phyloP scores from a whole-genome alignment of 2,329 filamentous ascomycete species.

The Lithohypha guttulata region DNA sequence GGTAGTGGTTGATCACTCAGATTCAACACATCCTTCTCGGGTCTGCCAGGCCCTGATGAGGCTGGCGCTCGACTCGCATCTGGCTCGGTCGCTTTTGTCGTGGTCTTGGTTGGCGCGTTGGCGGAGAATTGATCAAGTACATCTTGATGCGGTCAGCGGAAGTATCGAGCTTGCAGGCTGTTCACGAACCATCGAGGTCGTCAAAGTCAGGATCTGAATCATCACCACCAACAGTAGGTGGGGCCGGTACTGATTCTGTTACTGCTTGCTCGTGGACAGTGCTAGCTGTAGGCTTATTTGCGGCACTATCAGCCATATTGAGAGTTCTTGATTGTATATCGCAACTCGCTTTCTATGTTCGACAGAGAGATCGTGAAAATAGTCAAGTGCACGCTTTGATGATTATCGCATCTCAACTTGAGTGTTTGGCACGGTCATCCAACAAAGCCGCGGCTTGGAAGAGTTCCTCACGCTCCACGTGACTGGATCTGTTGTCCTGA shows the following conservation, averaged over 20 bases:
- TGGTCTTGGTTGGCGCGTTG: conserved; percentile 14
- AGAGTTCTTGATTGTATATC: neutral
- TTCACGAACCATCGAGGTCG: conserved; percentile 67
- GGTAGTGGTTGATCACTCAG: conserved; percentile 20
- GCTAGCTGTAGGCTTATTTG: neutral
- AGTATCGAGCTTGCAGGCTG: neutral
- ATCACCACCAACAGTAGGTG: conserved; percentile 35
- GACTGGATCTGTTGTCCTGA: too few species aligned
- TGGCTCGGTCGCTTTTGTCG: conserved; percentile 32
- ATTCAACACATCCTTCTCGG: conserved; percentile 23
- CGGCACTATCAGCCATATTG: neutral
- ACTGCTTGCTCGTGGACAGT: too few species aligned
- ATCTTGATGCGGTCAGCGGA: conserved; percentile 43
- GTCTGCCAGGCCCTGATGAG: conserved; percentile 28
- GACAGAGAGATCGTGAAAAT: too few species aligned
- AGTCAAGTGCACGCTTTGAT: too few species aligned
- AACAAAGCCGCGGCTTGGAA: too few species aligned
- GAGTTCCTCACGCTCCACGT: too few species aligned
- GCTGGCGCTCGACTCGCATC: conserved; percentile 25
- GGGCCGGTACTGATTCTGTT: too few species aligned
- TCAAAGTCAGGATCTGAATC: conserved; percentile 88
- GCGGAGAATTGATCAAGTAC: conserved; percentile 85
- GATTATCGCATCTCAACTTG: too few species aligned
- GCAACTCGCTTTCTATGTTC: too few species aligned
- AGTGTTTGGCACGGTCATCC: too few species aligned